Evolutionary conservation across 2,329 filamentous ascomycete genomes (phyloP).

Genomic region (Claviceps citrina): DNA sequence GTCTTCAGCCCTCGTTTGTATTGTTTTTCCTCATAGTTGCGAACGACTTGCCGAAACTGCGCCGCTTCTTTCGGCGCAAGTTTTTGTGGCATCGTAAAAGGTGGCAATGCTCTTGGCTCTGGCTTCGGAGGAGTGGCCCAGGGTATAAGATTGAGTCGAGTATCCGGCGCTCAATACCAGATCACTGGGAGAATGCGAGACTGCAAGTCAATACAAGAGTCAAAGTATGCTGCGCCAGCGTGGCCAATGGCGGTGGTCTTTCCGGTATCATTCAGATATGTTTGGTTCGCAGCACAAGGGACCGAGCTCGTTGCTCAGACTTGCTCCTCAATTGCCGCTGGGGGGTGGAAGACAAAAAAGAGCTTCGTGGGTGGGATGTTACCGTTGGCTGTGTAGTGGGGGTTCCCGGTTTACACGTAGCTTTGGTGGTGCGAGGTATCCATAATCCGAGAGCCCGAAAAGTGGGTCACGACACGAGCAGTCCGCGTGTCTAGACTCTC

Average conservation of each 20-base stretch:
- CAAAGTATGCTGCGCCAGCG: not conserved
- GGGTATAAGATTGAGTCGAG: no score
- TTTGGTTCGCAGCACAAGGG: not conserved
- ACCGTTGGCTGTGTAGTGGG: no score
- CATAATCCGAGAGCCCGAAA: no score
- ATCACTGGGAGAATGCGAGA: not conserved
- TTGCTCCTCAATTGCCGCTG: no score
- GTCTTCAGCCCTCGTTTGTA: constrained; percentile 91
- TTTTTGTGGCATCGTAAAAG: constrained; percentile 53
- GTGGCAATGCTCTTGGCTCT: no score
- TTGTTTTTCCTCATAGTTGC: constrained; percentile 94
- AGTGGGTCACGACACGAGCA: no score
- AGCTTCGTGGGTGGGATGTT: no score
- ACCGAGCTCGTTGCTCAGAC: not conserved
- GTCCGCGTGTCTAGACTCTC: no score
- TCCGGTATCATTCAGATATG: not conserved
- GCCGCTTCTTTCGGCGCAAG: constrained; percentile 78
- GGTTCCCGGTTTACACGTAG: no score
- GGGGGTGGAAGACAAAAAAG: not conserved
- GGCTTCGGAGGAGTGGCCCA: no score
- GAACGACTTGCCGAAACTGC: constrained; percentile 88
- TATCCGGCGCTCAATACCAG: not conserved
- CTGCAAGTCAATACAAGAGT: not conserved
- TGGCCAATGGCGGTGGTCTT: not conserved
- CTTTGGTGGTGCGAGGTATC: no score